phyloP scores from a whole-genome alignment of 768 basidiomycete genomes.

The Amanita polypyramis region DNA sequence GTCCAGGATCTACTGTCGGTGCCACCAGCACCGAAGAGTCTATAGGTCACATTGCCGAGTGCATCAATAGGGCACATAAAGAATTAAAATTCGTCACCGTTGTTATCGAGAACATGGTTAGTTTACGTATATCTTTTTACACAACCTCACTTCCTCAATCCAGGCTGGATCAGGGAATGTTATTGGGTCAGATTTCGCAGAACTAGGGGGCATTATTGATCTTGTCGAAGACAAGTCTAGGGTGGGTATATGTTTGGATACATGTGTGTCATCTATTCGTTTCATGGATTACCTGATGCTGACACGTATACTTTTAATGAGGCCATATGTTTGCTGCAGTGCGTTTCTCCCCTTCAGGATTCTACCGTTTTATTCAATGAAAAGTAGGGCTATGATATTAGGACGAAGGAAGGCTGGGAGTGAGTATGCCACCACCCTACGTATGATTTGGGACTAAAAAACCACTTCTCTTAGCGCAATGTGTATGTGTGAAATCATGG shows the following conservation, averaged over 20 bases:
- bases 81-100: constrained; percentile 45
- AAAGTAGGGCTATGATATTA: constrained; percentile 68
- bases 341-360: constrained; percentile 12
- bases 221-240: constrained; percentile 62
- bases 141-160: background rate
- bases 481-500: constrained; percentile 10
- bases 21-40: constrained; percentile 48
- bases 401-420: constrained; percentile 64
- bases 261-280: constrained; percentile 38
- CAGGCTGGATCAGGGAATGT: constrained; percentile 77
- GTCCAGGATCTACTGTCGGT: constrained; percentile 81
- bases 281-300: background rate
- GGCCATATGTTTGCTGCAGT: constrained; percentile 77
- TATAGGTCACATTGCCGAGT: constrained; percentile 54
- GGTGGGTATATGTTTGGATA: constrained; percentile 80
- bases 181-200: constrained; percentile 59
- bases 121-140: constrained; percentile 2
- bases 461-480: constrained; percentile 14
- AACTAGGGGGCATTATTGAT: constrained; percentile 59
- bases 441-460: background rate
- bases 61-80: constrained; percentile 63
- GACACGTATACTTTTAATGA: constrained; percentile 15
- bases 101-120: constrained; percentile 81
- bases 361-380: background rate
- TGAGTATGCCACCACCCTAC: constrained; percentile 25